Evolutionary conservation across 495 filamentous ascomycete genomes (phyloP).

Genomic region (Beverwykella pulmonaria): DNA sequence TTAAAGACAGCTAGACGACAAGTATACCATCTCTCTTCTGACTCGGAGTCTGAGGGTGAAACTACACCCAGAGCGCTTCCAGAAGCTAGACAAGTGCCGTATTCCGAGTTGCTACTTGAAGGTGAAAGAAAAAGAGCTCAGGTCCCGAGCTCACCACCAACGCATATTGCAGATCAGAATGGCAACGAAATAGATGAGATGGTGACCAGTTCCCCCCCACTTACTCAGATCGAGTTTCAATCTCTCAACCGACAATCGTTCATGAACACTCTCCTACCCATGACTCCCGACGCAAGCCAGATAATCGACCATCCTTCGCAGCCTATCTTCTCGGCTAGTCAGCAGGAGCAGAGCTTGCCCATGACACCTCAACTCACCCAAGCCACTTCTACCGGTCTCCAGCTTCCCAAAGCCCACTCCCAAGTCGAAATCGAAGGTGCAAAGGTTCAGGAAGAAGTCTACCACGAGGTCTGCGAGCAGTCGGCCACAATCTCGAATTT

Average conservation of each 20-base stretch:
- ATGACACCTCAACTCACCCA: constrained; percentile 36
- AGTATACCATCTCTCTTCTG: not conserved
- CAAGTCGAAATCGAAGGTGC: not conserved
- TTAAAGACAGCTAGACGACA: not conserved
- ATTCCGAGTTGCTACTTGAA: not conserved
- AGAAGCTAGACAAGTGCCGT: not conserved
- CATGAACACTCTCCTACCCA: constrained; percentile 24
- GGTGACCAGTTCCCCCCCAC: not conserved
- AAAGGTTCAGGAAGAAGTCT: constrained; percentile 13
- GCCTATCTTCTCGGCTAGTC: not conserved
- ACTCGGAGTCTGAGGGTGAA: not conserved
- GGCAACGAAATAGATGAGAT: not conserved
- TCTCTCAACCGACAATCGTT: constrained; percentile 24
- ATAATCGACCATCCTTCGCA: constrained; percentile 13
- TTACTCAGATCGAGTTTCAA: not conserved
- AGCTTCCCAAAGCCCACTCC: constrained; percentile 6
- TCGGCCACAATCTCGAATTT: constrained; percentile 1
- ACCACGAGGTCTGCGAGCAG: not conserved
- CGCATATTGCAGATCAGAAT: not conserved
- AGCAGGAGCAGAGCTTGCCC: constrained; percentile 30
- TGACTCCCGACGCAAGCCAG: constrained; percentile 39
- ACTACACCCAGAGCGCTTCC: not conserved
- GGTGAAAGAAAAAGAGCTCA: not conserved
- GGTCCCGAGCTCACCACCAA: constrained; percentile 9
- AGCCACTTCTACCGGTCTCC: constrained; percentile 17